phyloP scores from a whole-genome alignment of 257 asterid genomes.

The Voacanga thouarsii region DNA sequence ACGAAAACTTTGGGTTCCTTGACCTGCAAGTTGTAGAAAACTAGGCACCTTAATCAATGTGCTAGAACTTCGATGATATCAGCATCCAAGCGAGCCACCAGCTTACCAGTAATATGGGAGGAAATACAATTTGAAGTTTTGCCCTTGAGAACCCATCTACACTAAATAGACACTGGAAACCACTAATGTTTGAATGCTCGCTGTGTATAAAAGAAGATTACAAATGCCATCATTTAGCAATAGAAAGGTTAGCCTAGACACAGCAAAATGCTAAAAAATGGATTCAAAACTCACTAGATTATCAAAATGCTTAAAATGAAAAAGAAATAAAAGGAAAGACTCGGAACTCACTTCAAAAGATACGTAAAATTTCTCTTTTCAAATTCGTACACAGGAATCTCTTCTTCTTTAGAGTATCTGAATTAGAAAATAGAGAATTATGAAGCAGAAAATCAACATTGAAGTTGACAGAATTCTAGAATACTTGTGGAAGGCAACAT shows the following conservation, averaged over 20 bases:
- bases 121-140: conserved; percentile 51
- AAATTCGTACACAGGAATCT: conserved; percentile 49
- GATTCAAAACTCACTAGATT: neutral
- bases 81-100: neutral
- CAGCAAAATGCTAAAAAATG: neutral
- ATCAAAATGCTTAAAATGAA: too few species aligned
- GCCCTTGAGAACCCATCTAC: conserved; percentile 59
- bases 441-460: neutral
- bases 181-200: conserved; percentile 57
- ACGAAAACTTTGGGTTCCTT: conserved; percentile 58
- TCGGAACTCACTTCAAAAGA: conserved; percentile 63
- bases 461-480: neutral
- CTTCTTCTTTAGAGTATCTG: conserved; percentile 97
- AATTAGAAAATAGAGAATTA: conserved; percentile 11
- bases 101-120: conserved; percentile 70
- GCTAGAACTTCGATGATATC: neutral
- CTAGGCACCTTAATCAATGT: neutral
- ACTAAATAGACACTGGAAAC: conserved; percentile 67
- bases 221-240: neutral
- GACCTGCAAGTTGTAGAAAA: conserved; percentile 35
- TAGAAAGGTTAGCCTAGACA: neutral
- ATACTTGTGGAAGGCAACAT: neutral
- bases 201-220: conserved; percentile 38
- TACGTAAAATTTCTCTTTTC: conserved; percentile 62
- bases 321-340: neutral